These are phyloP conservation scores for Claviceps arundinis DNA, from an alignment of 2,329 filamentous ascomycete species.

Conservation along the genomic window DNA sequence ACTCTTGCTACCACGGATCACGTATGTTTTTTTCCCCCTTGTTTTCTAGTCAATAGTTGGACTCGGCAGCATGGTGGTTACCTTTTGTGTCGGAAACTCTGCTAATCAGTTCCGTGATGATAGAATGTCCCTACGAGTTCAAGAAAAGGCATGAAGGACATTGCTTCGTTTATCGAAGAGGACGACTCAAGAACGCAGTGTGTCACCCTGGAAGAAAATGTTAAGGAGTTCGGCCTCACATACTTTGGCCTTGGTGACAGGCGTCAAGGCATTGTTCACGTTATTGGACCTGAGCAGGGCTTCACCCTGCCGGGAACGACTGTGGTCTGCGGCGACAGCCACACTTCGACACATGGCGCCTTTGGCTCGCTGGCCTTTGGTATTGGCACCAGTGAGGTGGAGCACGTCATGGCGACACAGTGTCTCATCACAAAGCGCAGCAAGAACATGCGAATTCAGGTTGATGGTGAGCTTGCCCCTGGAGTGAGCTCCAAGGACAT, in stretches of 20 bases:
- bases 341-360: slow-evolving; percentile 94
- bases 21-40: slow-evolving; percentile 40
- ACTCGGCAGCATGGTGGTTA: no score
- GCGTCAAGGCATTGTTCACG: slow-evolving; percentile 95
- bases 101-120: slow-evolving; percentile 6
- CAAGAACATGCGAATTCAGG: slow-evolving; percentile 97
- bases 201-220: slow-evolving; percentile 91
- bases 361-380: slow-evolving; percentile 92
- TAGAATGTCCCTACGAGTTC: slow-evolving; percentile 90
- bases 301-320: slow-evolving; percentile 97
- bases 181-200: slow-evolving; percentile 89
- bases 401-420: slow-evolving; percentile 95
- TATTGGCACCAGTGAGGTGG: slow-evolving; percentile 95
- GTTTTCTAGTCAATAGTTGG: no score
- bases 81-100: no score
- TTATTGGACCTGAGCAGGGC: slow-evolving; percentile 95
- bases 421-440: slow-evolving; percentile 87
- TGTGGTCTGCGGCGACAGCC: slow-evolving; percentile 93
- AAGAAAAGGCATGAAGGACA: slow-evolving; percentile 85
- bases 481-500: slow-evolving; percentile 96
- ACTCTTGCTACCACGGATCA: slow-evolving; percentile 95
- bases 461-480: slow-evolving; percentile 77
- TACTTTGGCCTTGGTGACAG: slow-evolving; percentile 96
- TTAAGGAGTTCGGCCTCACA: slow-evolving; percentile 89
- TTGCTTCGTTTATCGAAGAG: slow-evolving; percentile 87